Conservation (phyloP, 1,284 basidiomycete species). For the Microbotryomycetes sp. region DNA sequence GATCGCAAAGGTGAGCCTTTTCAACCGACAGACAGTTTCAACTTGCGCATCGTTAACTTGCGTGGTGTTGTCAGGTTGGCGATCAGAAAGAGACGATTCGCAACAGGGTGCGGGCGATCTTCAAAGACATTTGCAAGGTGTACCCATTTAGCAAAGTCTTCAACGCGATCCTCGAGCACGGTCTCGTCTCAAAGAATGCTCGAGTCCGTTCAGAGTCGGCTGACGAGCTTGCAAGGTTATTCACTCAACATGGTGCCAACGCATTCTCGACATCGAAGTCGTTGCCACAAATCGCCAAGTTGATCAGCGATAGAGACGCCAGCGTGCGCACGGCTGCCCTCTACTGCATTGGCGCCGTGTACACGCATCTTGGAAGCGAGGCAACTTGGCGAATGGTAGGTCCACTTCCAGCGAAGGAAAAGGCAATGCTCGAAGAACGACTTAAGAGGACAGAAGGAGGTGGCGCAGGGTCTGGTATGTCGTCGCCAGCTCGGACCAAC, state of each 20-base stretch:
- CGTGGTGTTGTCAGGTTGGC: slow-evolving; percentile 44
- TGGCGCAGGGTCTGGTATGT: slow-evolving; percentile 1
- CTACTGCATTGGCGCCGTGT: slow-evolving; percentile 71
- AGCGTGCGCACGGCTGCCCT: slow-evolving; percentile 77
- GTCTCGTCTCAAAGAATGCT: slow-evolving; percentile 78
- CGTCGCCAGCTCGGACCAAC: slow-evolving; percentile 5
- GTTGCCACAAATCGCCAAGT: slow-evolving; percentile 67
- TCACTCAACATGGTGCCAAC: slow-evolving; percentile 78
- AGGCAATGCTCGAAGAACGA: slow-evolving; percentile 83
- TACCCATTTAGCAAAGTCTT: slow-evolving; percentile 88
- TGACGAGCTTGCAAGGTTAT: slow-evolving; percentile 68
- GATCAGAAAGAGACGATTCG: slow-evolving; percentile 48
- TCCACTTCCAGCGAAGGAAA: slow-evolving; percentile 71
- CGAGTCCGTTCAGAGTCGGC: slow-evolving; percentile 80
- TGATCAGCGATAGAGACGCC: slow-evolving; percentile 83
- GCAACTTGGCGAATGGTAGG: slow-evolving; percentile 77
- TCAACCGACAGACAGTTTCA: background rate
- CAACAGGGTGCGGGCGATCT: slow-evolving; percentile 47
- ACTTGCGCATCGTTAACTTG: slow-evolving; percentile 10
- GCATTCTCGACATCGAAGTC: slow-evolving; percentile 61
- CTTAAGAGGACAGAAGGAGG: slow-evolving; percentile 64
- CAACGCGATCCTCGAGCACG: slow-evolving; percentile 75
- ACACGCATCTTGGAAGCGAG: slow-evolving; percentile 68
- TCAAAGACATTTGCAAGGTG: slow-evolving; percentile 51
- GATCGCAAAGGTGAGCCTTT: slow-evolving; percentile 67